phyloP scores from a whole-genome alignment of 176 grass and related monocot genomes.

The Rhynchospora pubera region DNA sequence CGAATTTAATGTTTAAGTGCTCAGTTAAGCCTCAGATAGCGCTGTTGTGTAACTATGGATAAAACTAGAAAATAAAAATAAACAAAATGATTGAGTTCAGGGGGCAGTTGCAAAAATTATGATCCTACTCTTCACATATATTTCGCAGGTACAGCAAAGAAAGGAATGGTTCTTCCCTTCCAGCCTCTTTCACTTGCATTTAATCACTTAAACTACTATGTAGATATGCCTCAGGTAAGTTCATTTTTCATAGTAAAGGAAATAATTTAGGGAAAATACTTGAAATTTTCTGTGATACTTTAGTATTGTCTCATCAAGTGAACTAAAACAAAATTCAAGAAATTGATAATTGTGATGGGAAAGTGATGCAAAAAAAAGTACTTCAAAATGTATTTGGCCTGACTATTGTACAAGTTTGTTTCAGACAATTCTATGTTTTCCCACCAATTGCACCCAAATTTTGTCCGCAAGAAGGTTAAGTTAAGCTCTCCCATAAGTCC shows the following conservation, averaged over 20 bases:
- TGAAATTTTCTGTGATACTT: not conserved
- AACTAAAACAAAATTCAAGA: not conserved
- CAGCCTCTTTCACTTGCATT: constrained; percentile 79
- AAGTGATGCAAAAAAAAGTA: not conserved
- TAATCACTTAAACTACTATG: constrained; percentile 77
- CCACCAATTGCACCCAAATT: not conserved
- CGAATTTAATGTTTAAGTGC: not conserved
- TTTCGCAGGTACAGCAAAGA: not conserved
- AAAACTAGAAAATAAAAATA: not conserved
- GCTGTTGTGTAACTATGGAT: not conserved
- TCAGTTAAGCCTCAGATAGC: not conserved
- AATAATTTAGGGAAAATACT: constrained; percentile 8
- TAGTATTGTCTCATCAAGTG: not conserved
- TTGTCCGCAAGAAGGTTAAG: not conserved
- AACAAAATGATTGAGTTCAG: not conserved
- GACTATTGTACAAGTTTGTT: not conserved
- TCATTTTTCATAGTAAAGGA: not conserved
- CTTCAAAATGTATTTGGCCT: not conserved
- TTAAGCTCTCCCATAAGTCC: not conserved
- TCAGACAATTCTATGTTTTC: not conserved
- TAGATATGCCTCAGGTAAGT: constrained; percentile 85
- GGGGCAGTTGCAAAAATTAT: not conserved
- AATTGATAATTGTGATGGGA: not conserved
- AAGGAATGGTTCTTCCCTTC: constrained; percentile 59
- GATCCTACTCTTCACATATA: not conserved